Conservation (phyloP, 441 rosid genomes). For the Pelargonium myrrhifolium region DNA sequence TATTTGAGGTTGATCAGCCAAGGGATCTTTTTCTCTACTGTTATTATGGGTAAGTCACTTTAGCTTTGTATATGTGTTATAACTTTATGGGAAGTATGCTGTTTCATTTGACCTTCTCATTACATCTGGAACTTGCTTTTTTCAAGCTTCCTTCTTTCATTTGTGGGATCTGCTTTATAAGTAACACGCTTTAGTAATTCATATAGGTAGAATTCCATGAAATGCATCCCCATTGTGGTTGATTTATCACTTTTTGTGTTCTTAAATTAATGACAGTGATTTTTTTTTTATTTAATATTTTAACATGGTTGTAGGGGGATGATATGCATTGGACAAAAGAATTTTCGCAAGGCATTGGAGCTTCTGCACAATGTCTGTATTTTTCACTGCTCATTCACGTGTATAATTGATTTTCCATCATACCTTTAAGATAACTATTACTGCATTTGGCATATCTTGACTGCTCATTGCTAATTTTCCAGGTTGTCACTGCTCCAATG, state of each 20-base stretch:
- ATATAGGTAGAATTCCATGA: not conserved
- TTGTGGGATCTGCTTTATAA: not conserved
- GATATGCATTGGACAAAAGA: slow-evolving; percentile 81
- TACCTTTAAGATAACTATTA: too few species aligned
- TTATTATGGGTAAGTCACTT: slow-evolving; percentile 74
- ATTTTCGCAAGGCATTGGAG: slow-evolving; percentile 79
- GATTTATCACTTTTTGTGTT: not conserved
- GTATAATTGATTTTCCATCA: slow-evolving; percentile 12
- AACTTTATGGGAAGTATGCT: not conserved
- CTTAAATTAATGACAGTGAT: slow-evolving; percentile 15
- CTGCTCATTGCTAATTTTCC: slow-evolving; percentile 16
- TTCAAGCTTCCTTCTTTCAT: not conserved
- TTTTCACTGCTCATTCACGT: slow-evolving; percentile 12
- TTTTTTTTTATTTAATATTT: too few species aligned
- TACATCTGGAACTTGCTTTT: not conserved
- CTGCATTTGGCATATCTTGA: slow-evolving; percentile 5
- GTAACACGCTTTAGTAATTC: not conserved
- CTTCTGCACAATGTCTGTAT: slow-evolving; percentile 73
- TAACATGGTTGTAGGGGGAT: slow-evolving; percentile 59
- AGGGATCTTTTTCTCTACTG: slow-evolving; percentile 81
- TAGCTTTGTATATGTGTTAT: slow-evolving; percentile 8
- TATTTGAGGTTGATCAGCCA: slow-evolving; percentile 81
- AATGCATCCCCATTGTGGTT: not conserved
- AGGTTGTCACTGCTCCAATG: slow-evolving; percentile 97
- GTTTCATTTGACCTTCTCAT: not conserved